Evolutionary conservation across 2,329 filamentous ascomycete species (phyloP).

Genomic region (Chrysosporium queenslandicum): DNA sequence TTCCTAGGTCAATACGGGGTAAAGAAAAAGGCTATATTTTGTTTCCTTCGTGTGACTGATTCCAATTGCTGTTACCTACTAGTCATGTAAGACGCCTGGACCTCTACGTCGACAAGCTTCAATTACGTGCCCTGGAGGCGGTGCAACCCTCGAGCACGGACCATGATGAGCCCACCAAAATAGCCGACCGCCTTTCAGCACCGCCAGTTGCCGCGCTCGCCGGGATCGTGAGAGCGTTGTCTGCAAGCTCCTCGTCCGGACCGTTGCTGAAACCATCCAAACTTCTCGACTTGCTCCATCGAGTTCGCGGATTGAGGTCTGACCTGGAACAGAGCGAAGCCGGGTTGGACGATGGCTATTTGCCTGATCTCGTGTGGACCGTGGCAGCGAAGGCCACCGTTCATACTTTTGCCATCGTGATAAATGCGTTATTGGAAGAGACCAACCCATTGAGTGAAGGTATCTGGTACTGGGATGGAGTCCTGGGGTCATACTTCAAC

Average conservation of each 20-base stretch:
- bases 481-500: conserved; percentile 66
- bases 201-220: conserved; percentile 42
- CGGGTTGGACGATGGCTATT: conserved; percentile 41
- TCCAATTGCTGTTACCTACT: neutral
- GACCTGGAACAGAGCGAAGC: conserved; percentile 14
- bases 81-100: conserved; percentile 51
- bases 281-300: conserved; percentile 53
- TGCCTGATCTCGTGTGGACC: conserved; percentile 80
- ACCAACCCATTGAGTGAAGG: conserved; percentile 77
- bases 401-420: conserved; percentile 74
- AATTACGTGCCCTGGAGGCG: conserved; percentile 33
- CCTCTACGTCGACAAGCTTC: conserved; percentile 48
- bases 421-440: conserved; percentile 68
- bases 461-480: conserved; percentile 91
- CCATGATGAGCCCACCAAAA: conserved; percentile 31
- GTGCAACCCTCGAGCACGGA: conserved; percentile 24
- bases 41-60: neutral
- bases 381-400: conserved; percentile 81
- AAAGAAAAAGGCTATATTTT: neutral
- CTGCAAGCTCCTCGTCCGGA: conserved; percentile 55
- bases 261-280: conserved; percentile 51
- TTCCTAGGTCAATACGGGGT: neutral
- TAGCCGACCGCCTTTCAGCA: conserved; percentile 41
- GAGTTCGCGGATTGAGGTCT: conserved; percentile 39
- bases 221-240: conserved; percentile 59